These are phyloP conservation scores for Nigrospora oryzae DNA, from an alignment of 2,329 filamentous ascomycete genomes.

Conservation along the genomic window DNA sequence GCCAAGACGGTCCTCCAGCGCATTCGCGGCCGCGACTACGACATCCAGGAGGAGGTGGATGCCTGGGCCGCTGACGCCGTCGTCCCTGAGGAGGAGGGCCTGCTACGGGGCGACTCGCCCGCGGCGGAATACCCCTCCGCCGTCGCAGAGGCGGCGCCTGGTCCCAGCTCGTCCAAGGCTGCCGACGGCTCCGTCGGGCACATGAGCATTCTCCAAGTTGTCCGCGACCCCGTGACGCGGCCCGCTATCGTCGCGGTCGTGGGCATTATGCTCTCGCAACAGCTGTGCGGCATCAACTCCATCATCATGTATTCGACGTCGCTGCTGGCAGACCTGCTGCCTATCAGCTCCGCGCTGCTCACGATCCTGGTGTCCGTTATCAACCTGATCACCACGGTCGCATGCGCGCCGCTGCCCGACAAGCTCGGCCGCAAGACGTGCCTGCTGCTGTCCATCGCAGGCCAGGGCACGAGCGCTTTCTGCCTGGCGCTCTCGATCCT, in stretches of 20 bases:
- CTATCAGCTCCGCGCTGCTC: conserved; percentile 71
- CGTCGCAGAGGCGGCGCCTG: conserved; percentile 15
- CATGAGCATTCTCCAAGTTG: conserved; percentile 56
- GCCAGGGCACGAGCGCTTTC: conserved; percentile 74
- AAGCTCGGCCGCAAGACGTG: conserved; percentile 81
- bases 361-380: conserved; percentile 82
- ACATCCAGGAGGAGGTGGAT: conserved; percentile 67
- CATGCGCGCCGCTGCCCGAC: conserved; percentile 78
- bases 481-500: conserved; percentile 75
- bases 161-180: conserved; percentile 12
- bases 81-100: conserved; percentile 58
- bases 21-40: conserved; percentile 60
- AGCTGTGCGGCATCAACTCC: conserved; percentile 90
- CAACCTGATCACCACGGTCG: conserved; percentile 76
- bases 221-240: conserved; percentile 59
- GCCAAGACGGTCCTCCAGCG: conserved; percentile 64
- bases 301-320: conserved; percentile 98
- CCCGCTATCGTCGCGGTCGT: conserved; percentile 75
- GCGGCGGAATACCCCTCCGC: conserved; percentile 29
- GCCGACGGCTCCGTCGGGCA: conserved; percentile 22
- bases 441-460: conserved; percentile 71
- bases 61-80: conserved; percentile 42
- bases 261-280: conserved; percentile 87
- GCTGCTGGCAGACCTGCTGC: conserved; percentile 71
- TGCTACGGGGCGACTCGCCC: conserved; percentile 40